Evolutionary conservation across 1,284 basidiomycete species (phyloP), one percentile per base, ranked within the genome.

Genomic region (Malassezia japonica): DNA sequence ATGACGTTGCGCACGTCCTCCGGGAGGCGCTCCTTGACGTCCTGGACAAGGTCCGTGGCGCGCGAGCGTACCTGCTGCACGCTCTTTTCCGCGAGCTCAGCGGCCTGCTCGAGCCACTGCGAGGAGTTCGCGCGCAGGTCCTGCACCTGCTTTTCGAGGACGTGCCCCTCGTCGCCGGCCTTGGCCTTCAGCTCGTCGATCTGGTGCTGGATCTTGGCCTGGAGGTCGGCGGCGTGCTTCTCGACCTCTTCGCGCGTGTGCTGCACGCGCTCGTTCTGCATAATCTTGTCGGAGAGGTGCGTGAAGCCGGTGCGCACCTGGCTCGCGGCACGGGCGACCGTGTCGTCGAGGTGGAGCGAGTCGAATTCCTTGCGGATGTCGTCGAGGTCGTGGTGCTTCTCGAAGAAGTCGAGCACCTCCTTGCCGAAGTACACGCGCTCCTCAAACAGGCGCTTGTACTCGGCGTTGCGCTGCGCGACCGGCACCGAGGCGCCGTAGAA

Each of bases 371-470:
- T 50, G 28, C 56, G 55, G 6, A 59, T 50, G 27, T 64, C 46
- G 33, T 21, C 16, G n/a, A n/a, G n/a, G n/a, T n/a, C n/a, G n/a
- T n/a, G n/a, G 55, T 64, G 56, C 15, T 61, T 57, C 38, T 69
- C 62, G 46, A 70, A 67, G 46, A 58, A 61, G 48, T 59, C 59
- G 43, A 69, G 78, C 69, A 92, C 78, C 20, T 78, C 68, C 61
- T 85, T 80, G 36, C 83, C 90, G 23, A 76, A 73, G 3, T 87
- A 88, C 41, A 88, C 82, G 54, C 81, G 77, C 65, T 85, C 82
- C 55, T 82, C 78, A 77, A 90, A 90, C 68, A 89, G 79, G 64
- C 87, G 82, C 71, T 83, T 82, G 59, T 70, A 71, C 20, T 58
- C 57, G 31, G 65, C 59, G 37, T 60, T 67, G 50, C 64, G 62